These are phyloP conservation scores for Trichoderma erinaceum DNA, from an alignment of 495 filamentous ascomycete species.

Conservation along the genomic window DNA sequence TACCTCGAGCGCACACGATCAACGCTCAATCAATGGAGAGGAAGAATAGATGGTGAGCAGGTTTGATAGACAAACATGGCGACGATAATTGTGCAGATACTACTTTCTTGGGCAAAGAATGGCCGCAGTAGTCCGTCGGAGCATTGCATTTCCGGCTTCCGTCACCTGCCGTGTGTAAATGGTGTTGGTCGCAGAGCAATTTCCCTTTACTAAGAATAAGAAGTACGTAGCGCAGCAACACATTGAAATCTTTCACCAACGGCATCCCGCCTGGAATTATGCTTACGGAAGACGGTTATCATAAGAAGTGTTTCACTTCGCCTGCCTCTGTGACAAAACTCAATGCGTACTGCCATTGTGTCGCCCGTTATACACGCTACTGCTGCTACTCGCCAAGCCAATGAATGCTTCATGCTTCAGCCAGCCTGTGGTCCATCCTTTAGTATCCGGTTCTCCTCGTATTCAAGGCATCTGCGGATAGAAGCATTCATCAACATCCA, in stretches of 20 bases:
- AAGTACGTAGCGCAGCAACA: too few relatives aligned
- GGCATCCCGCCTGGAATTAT: not conserved
- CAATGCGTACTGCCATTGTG: not conserved
- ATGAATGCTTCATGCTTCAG: not conserved
- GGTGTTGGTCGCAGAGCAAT: not conserved
- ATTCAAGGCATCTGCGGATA: not conserved
- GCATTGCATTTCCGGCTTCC: not conserved
- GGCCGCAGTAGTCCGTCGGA: not conserved
- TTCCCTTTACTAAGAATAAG: too few relatives aligned
- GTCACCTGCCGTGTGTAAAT: not conserved
- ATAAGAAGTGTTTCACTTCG: not conserved
- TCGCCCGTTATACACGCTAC: not conserved
- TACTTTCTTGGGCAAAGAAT: too few relatives aligned
- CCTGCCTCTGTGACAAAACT: not conserved
- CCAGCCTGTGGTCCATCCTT: not conserved
- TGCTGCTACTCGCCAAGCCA: not conserved
- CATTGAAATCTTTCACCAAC: too few relatives aligned
- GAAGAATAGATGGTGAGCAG: too few relatives aligned
- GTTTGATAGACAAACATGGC: too few relatives aligned
- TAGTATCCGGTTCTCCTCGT: not conserved
- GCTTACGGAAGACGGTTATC: not conserved
- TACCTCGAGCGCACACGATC: too few relatives aligned
- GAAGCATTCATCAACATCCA: not conserved
- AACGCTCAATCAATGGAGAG: too few relatives aligned
- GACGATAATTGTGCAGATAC: too few relatives aligned